Evolutionary conservation across 352 stramenopile genomes (phyloP).

Genomic region (Pythium oligandrum): DNA sequence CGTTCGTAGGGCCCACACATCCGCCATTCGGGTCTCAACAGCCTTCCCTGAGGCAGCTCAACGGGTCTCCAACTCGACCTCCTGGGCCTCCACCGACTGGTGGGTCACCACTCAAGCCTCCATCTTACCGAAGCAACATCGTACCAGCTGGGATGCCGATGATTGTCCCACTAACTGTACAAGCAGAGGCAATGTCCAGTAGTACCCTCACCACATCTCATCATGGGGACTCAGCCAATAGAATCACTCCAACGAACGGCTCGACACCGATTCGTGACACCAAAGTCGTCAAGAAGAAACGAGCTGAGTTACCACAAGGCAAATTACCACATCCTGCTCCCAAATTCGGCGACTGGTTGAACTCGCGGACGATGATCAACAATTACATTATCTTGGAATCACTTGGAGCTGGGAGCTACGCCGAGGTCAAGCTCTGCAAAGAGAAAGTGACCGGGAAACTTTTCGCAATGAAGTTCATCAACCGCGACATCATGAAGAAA

Average conservation of each 20-base stretch:
- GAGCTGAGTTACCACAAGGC: slow-evolving; percentile 61
- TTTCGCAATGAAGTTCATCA: slow-evolving; percentile 88
- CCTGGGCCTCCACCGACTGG: slow-evolving; percentile 16
- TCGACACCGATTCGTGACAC: slow-evolving; percentile 55
- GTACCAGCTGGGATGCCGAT: slow-evolving; percentile 27
- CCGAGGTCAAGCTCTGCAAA: slow-evolving; percentile 88
- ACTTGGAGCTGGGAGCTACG: slow-evolving; percentile 85
- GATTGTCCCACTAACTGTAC: slow-evolving; percentile 30
- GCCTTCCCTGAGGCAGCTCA: slow-evolving; percentile 19
- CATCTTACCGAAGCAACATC: slow-evolving; percentile 49
- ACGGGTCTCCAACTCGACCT: slow-evolving; percentile 34
- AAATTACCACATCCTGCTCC: slow-evolving; percentile 72
- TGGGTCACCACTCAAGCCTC: slow-evolving; percentile 26
- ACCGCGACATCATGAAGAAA: slow-evolving; percentile 84
- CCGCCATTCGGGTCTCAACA: slow-evolving; percentile 5
- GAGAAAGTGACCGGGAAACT: slow-evolving; percentile 70
- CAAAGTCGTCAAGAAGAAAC: slow-evolving; percentile 81
- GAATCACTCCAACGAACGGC: neutral
- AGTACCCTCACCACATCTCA: neutral
- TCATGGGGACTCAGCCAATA: neutral
- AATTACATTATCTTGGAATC: slow-evolving; percentile 91
- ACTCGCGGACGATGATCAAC: slow-evolving; percentile 89
- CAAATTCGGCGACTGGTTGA: slow-evolving; percentile 83
- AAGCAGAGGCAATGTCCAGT: neutral
- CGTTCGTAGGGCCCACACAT: slow-evolving; percentile 14